Base-by-base conservation (phyloP, 2,329 filamentous ascomycete species). In the Ustulina deusta region DNA sequence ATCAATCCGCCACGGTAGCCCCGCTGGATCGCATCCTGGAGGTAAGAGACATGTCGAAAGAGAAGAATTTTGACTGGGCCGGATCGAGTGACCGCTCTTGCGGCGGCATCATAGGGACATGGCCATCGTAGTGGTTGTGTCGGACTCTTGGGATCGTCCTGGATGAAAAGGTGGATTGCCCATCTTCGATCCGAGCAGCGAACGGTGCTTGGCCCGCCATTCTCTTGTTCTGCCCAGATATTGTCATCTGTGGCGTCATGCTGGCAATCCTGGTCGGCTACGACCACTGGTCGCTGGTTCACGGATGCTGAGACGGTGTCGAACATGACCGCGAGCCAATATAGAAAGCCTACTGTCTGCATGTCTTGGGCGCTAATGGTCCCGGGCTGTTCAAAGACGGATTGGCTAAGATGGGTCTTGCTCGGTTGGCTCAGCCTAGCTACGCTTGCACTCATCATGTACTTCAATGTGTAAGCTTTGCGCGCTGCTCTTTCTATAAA, bases 81-180 rank as follows among this genome's bases (percentile, higher is more conserved):
- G 6, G 49, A 54, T 22, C 49, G 29, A n/a, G n/a, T n/a, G n/a
- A n/a, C n/a, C n/a, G n/a, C n/a, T n/a, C n/a, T n/a, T n/a, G n/a
- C n/a, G n/a, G n/a, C n/a, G n/a, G n/a, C n/a, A n/a, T n/a, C n/a
- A n/a, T 54, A 54, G 27, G 29, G 17, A 54, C 49, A 54, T 17
- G 49, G 27, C 32, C 49, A 54, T 36, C 49, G 32, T 54, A 54
- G 49, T 7, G 29, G 49, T n/a, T 54, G 29, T 20, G 49, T 54
- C 15, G 32, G 49, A 20, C 29, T 36, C 9, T 36, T 54, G 7
- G 29, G 49, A 34, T 54, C 13, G 32, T 36, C 49, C 32, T 54
- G 29, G 4, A 54, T 54, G 32, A 54, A 54, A 54, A 34, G 49
- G 32, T 36, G 49, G n/a, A 34, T 34, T 22, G 15, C 49, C 49